Evolutionary conservation across 768 basidiomycete species (phyloP), one percentile per base, ranked within the genome.

Genomic region (Holtermannia corniformis): DNA sequence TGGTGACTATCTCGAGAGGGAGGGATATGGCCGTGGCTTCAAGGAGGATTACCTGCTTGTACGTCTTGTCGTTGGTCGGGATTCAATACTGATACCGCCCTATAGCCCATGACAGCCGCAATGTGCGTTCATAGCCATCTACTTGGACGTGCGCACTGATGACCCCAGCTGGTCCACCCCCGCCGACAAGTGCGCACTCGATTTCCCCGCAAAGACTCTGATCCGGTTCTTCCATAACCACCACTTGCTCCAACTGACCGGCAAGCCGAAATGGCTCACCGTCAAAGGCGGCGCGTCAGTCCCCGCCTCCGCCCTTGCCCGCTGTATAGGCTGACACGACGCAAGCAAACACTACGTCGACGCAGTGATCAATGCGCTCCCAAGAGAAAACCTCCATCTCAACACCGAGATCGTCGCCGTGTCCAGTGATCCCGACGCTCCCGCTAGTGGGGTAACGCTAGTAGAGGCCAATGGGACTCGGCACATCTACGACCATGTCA

Each of bases 161-260:
- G n/a, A 5, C 10, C 19, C 11, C 46, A 57, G 56, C 40, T 87
- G 85, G 85, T 85, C 81, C 43, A 86, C 83, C 0, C 82, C 84
- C 0, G 81, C 85, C 7, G 81, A 82, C 56, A 78, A 79, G 61
- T 85, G 83, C 57, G 77, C 79, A 2, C 70, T 82, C 47, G 82
- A 84, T 57, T 85, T 87, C 62, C 85, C 85, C 5, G 84, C 81
- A 0, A 75, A 73, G 40, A 85, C 85, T 0, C 70, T 86, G 68
- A 81, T 86, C 42, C 80, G 81, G 57, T 86, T 85, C 66, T 74
- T 86, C 78, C 78, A 79, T 65, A 86, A 86, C 63, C 84, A 86
- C 58, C 81, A 83, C 63, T 75, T 87, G 0, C 76, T 86, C 0
- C 85, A 86, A 71, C 71, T 87, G 16, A 80, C 76, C 0, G 83